Evolutionary conservation across 2,329 filamentous ascomycete genomes (phyloP), one percentile per base, ranked within the genome.

Genomic region (Dactylellina leptospora): DNA sequence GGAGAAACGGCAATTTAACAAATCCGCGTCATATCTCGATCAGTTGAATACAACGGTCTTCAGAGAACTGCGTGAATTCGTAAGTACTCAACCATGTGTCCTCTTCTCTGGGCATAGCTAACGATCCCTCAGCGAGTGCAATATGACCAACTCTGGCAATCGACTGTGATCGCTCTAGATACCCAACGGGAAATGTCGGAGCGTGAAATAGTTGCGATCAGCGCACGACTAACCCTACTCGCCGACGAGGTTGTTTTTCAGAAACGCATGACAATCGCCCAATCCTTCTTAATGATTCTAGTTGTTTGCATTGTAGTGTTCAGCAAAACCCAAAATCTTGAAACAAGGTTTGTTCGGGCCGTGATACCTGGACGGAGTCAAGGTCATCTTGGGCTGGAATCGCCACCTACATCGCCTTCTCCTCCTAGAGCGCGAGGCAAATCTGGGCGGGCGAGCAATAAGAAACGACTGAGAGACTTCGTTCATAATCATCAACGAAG

Each of bases 101-200:
- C 18, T 20, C 18, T 8, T 3, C 13, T 45, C n/a, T 36, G 2
- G 30, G 33, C 22, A 5, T 69, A 22, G 63, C 69, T 55, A 70
- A 18, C 11, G 33, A n/a, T 78, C 22, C 3, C 20, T 16, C 33
- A 77, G 76, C 86, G 91, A 56, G 87, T 88, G 68, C 90, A 97
- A 79, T 97, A 97, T 79, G 93, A 97, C 78, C 91, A 97, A 78
- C 88, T 97, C 10, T 97, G 93, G 93, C 93, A 96, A 80, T 93
- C 90, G 18, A 97, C 96, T 9, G 89, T 97, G 20, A 88, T 96
- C 61, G 93, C 96, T 27, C 86, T 97, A 11, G 92, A 97, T 78
- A 88, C 88, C 42, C 93, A 97, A 79, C 88, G 92, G 42, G 90
- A 96, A 78, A 88, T 92, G 75, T 91, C 91, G 13, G 87, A 93